Conservation (phyloP, 2,329 filamentous ascomycete genomes). For the Exophiala lecanii-corni region DNA sequence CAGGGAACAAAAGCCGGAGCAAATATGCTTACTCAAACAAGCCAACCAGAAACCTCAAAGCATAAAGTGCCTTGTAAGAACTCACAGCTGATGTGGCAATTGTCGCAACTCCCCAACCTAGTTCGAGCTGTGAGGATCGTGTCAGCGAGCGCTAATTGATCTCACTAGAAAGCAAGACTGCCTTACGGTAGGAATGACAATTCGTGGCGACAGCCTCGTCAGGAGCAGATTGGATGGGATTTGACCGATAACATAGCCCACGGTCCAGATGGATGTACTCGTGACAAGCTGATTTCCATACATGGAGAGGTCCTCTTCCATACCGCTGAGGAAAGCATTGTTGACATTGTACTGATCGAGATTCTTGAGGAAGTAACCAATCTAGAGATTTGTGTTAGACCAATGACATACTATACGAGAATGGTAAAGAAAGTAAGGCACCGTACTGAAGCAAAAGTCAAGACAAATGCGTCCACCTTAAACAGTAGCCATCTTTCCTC, state of each 20-base stretch:
- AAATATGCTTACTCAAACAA: constrained; percentile 9
- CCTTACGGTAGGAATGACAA: constrained; percentile 13
- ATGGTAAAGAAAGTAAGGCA: constrained; percentile 24
- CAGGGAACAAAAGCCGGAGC: not conserved
- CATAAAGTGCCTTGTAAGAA: constrained; percentile 29
- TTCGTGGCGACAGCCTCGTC: constrained; percentile 9
- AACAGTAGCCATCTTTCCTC: constrained; percentile 38
- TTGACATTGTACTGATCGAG: constrained; percentile 21
- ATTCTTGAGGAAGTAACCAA: constrained; percentile 12
- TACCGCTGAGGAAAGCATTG: constrained; percentile 37
- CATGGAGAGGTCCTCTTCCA: constrained; percentile 50
- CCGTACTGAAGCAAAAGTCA: constrained; percentile 30
- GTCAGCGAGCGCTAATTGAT: constrained; percentile 40
- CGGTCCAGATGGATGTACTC: constrained; percentile 47
- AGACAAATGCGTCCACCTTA: constrained; percentile 29
- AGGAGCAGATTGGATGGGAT: constrained; percentile 52
- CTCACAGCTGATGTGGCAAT: constrained; percentile 49
- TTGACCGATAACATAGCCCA: constrained; percentile 49
- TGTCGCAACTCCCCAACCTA: constrained; percentile 54
- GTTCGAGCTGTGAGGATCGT: constrained; percentile 50
- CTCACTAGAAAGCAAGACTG: not conserved
- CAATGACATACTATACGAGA: too few relatives aligned
- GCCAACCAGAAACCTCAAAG: constrained; percentile 13
- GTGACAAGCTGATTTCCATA: constrained; percentile 49
- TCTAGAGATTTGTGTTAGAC: constrained; percentile 2